Evolutionary conservation across 352 stramenopile species (phyloP), one percentile per base, ranked within the genome.

Genomic region (Chrysophaeum taylorii): DNA sequence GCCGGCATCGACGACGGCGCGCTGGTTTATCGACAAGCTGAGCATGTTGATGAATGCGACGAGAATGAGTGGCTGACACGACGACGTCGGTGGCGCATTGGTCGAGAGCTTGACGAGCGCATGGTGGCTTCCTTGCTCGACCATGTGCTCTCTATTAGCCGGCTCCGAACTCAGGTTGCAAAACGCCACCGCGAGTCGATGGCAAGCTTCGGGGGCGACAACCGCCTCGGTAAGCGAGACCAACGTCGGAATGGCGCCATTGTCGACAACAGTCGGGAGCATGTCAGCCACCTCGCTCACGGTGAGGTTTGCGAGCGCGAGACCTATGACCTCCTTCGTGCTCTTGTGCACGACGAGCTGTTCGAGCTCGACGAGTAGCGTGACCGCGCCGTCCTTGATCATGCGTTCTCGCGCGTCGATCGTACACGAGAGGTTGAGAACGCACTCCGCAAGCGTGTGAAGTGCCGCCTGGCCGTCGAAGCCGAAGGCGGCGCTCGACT

Each of bases 321-420:
- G 50, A 2, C 7, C 50, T 2, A 62, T 12, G 50, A 62, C 50
- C 50, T 62, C 50, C 25, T 37, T 35, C 2, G 50, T 37, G 27
- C 2, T 1, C 7, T 7, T n/a, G 4, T 90, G 83, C 37, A 90
- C 81, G 31, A 88, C 82, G 2, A 83, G 81, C 70, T 90, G 90
- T 12, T 84, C 84, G 1, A 92, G 80, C 42, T 92, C 84, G 2
- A 92, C 76, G 31, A 89, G 72, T 0, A 80, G 83, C 7, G 87
- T 60, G 18, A 92, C 67, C 4, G 88, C 83, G 21, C 85, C 85
- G 71, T 92, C 85, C 29, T 90, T 82, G 1, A 88, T 81, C 84
- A 92, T 88, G 14, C 75, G 74, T 5, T 62, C 50, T 5, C 50
- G 50, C 1, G 15, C 50, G 50, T 62, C 50, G 7, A 62, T 31